Percentiles rank a stretch among this genome's conserved stretches.
phyloP scores from a whole-genome alignment of 768 basidiomycete species.

The Podaxis sp. region DNA sequence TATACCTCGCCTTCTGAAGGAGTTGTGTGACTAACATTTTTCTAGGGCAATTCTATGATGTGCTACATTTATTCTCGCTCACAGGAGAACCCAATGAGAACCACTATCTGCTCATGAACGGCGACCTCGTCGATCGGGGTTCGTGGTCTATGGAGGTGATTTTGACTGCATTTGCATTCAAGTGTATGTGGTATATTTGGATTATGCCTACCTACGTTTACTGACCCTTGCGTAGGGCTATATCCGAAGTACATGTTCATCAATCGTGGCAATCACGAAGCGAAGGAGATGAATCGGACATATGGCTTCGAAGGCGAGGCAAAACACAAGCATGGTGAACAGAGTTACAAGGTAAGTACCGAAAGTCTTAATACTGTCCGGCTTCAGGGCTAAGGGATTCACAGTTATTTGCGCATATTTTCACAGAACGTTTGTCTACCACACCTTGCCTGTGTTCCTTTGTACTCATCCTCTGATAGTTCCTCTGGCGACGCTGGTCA shows the following conservation, averaged over 20 bases:
- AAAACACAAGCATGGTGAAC: conserved; percentile 95
- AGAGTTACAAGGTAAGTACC: conserved; percentile 79
- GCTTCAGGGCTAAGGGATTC: conserved; percentile 3
- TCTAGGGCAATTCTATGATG: conserved; percentile 91
- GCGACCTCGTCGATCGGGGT: conserved; percentile 97
- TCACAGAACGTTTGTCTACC: conserved; percentile 74
- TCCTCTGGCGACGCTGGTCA: conserved; percentile 85
- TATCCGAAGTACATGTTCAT: conserved; percentile 89
- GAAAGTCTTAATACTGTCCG: conserved; percentile 1
- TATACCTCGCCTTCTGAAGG: background rate
- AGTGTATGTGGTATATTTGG: conserved; percentile 58
- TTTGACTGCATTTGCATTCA: conserved; percentile 90
- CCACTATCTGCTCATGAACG: conserved; percentile 90
- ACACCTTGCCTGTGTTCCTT: background rate
- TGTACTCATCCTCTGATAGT: conserved; percentile 46
- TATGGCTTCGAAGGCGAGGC: conserved; percentile 97
- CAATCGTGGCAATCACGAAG: conserved; percentile 96
- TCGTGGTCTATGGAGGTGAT: conserved; percentile 95
- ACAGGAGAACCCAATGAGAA: conserved; percentile 83
- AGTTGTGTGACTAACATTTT: conserved; percentile 6
- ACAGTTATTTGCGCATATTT: conserved; percentile 90
- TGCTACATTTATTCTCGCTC: conserved; percentile 81
- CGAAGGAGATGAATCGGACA: conserved; percentile 94
- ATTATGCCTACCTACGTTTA: background rate
- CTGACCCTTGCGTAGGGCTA: conserved; percentile 60